Percentiles rank a stretch among this genome's conserved stretches.
Conservation (phyloP, 768 basidiomycete species). For the Scleroderma bovista region DNA sequence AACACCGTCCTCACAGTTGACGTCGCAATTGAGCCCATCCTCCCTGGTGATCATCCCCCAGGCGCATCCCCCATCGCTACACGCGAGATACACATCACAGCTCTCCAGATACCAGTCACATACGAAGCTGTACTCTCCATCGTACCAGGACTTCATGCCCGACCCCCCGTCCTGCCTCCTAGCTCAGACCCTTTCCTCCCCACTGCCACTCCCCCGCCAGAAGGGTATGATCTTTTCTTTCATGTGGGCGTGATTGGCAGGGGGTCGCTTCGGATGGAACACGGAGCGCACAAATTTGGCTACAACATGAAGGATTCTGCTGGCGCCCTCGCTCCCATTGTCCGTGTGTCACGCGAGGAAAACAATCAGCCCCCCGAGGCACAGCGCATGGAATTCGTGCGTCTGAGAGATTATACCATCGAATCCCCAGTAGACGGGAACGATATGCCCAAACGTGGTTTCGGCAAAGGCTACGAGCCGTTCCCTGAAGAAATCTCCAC, state of each 20-base stretch:
- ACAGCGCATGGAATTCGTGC: conserved; percentile 24
- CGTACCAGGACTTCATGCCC: conserved; percentile 55
- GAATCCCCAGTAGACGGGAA: conserved; percentile 20
- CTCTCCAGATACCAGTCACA: conserved; percentile 50
- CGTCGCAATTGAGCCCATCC: conserved; percentile 20
- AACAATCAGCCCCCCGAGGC: conserved; percentile 15
- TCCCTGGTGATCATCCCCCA: conserved; percentile 12
- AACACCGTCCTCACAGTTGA: conserved; percentile 45
- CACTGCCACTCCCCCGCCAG: conserved; percentile 35
- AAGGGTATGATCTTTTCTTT: conserved; percentile 64
- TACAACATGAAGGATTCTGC: conserved; percentile 65
- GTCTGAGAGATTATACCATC: conserved; percentile 20
- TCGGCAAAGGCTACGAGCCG: conserved; percentile 32
- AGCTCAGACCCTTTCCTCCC: conserved; percentile 34
- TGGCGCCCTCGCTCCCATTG: conserved; percentile 48
- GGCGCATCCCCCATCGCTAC: conserved; percentile 8
- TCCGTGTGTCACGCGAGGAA: conserved; percentile 26
- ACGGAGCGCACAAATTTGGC: conserved; percentile 59
- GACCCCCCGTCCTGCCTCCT: conserved; percentile 46
- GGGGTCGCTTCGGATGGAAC: conserved; percentile 59
- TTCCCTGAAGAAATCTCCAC: conserved; percentile 33
- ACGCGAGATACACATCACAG: conserved; percentile 54
- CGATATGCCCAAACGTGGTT: conserved; percentile 31
- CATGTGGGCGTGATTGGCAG: conserved; percentile 66
- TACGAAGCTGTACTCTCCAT: conserved; percentile 52